Evolutionary conservation across 116 monocot species (phyloP).

Genomic region (Phalaenopsis hybrid): DNA sequence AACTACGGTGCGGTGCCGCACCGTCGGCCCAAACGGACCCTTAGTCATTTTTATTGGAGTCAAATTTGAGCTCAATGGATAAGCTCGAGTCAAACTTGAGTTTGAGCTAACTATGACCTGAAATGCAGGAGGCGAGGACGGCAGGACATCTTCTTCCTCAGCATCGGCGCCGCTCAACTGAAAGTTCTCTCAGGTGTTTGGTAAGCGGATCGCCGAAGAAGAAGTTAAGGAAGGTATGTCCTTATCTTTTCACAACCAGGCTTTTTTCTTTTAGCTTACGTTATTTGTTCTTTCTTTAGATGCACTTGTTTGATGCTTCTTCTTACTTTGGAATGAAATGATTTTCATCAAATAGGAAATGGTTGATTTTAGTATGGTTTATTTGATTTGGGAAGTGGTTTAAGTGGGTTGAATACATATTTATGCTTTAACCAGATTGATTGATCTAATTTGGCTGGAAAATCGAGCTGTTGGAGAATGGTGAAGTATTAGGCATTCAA

Average conservation of each 20-base stretch:
- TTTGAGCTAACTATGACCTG: background rate
- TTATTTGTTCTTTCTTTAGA: background rate
- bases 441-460: too few relatives aligned
- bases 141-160: background rate
- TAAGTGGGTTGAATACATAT: too few relatives aligned
- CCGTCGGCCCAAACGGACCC: too few relatives aligned
- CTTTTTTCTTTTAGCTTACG: background rate
- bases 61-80: too few relatives aligned
- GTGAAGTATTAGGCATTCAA: too few relatives aligned
- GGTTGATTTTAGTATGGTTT: too few relatives aligned
- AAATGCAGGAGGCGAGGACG: slow-evolving; percentile 7
- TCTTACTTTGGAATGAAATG: background rate
- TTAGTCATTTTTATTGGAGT: too few relatives aligned
- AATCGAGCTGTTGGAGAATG: too few relatives aligned
- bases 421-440: too few relatives aligned
- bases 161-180: slow-evolving; percentile 23
- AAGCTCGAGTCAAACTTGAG: too few relatives aligned
- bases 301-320: background rate
- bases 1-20: too few relatives aligned
- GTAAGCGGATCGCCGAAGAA: slow-evolving; percentile 27
- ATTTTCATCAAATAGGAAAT: background rate
- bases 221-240: slow-evolving; percentile 35
- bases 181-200: slow-evolving; percentile 34
- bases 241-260: background rate
- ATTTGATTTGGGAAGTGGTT: too few relatives aligned